Evolutionary conservation across 257 asterid genomes (phyloP), one percentile per base, ranked within the genome.

Genomic region (Hygrophila difformis): DNA sequence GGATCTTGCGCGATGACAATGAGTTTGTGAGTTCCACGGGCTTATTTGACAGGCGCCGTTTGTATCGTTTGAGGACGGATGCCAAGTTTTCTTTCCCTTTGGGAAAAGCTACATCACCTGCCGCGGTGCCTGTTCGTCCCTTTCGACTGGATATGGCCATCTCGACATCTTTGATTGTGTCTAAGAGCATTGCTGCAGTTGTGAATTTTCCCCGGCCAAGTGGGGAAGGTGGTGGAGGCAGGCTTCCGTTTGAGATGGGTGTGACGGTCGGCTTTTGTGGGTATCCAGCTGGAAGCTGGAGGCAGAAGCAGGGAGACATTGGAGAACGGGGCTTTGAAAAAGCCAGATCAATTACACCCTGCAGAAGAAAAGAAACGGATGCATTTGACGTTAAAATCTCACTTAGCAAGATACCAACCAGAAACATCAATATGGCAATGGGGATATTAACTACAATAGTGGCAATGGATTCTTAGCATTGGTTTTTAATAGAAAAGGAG

Each of bases 71-170:
- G 15, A 91, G 92, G 18, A 82, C 99, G 0, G 99, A 74, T n/a
- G 95, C 84, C 72, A 91, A 56, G 54, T 91, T 91, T 24, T 72
- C 91, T 67, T 91, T 91, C 13, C 99, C 99, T 69, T 72, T 74
- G 1, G 94, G 99, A 31, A 86, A 91, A 37, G 99, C 99, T 12
- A 91, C 97, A 8, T 86, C 99, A 14, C 99, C 95, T 3, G 99
- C 99, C 19, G 99, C 97, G 14, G 99, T 91, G 39, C 99, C 99
- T 12, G 93, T 66, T 57, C 99, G 68, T 18, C 99, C 99, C 76
- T 91, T 91, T 10, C 97, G 77, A 53, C 76, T 70, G 12, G 95
- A 78, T 28, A 91, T 80, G 7, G 97, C 95, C 0, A 53, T 62
- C 52, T 91, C 99, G 8, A 83, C 84, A 11, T 86, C 95, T 61